phyloP scores from a whole-genome alignment of 257 asterid species.

The Nemophila menziesii region DNA sequence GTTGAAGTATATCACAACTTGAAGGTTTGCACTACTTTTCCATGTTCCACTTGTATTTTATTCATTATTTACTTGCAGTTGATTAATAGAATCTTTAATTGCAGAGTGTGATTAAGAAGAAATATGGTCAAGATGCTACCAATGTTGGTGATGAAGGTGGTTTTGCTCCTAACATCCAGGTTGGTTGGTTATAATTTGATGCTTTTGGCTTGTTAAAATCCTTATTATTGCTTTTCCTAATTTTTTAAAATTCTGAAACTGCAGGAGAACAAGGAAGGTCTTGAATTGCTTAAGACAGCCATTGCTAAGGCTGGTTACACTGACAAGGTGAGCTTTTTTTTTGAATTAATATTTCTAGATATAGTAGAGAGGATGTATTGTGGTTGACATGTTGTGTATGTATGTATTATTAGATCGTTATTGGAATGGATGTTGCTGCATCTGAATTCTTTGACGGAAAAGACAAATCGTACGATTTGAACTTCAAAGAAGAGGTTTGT shows the following conservation, averaged over 20 bases:
- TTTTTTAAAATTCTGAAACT: conserved; percentile 6
- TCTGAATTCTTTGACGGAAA: conserved; percentile 71
- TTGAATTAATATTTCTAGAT: neutral
- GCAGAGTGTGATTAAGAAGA: conserved; percentile 94
- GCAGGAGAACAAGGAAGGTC: conserved; percentile 99
- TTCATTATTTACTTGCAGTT: neutral
- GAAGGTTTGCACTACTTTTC: conserved; percentile 42
- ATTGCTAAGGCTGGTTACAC: conserved; percentile 95
- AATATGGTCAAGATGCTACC: conserved; percentile 94
- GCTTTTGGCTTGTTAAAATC: neutral
- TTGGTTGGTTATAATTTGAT: conserved; percentile 27
- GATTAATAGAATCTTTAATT: conserved; percentile 6
- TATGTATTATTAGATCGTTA: conserved; percentile 69
- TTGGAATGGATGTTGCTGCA: conserved; percentile 99
- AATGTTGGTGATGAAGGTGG: conserved; percentile 99
- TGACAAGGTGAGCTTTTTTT: conserved; percentile 39
- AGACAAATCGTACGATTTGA: conserved; percentile 76
- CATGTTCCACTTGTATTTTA: neutral
- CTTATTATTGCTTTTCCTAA: neutral
- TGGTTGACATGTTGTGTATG: conserved; percentile 3
- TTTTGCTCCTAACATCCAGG: conserved; percentile 99
- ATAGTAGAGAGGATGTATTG: neutral
- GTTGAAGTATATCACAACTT: conserved; percentile 95
- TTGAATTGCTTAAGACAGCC: conserved; percentile 96
- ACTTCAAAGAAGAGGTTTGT: conserved; percentile 92